Evolutionary conservation across 1,139 yeast species (phyloP).

Genomic region (Meyerozyma carpophila): DNA sequence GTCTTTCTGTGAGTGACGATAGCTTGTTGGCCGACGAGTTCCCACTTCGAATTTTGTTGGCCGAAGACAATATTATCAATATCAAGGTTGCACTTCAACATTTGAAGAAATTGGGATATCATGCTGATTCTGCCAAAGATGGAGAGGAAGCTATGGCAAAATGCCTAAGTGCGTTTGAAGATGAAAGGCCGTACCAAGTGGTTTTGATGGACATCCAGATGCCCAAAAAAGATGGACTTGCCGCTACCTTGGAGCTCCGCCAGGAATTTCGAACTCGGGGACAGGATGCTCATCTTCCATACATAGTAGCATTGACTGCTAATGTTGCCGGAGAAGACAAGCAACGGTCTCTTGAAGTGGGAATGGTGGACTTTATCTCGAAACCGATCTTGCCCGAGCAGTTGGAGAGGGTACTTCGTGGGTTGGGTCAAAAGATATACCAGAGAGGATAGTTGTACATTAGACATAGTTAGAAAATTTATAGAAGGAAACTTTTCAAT

Average conservation of each 20-base stretch:
- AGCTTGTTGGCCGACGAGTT: constrained; percentile 19
- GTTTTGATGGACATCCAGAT: constrained; percentile 53
- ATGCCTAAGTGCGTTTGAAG: constrained; percentile 22
- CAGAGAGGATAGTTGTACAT: not conserved
- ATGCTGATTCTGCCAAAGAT: constrained; percentile 52
- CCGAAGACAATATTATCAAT: constrained; percentile 50
- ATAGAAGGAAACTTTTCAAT: not conserved
- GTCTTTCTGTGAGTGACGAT: not conserved
- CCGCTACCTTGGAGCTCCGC: constrained; percentile 35
- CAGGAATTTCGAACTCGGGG: constrained; percentile 19
- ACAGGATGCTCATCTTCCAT: constrained; percentile 28
- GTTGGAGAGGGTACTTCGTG: constrained; percentile 28
- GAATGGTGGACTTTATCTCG: constrained; percentile 53
- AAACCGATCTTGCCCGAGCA: constrained; percentile 52
- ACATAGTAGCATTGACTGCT: constrained; percentile 50
- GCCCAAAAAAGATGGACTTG: constrained; percentile 51
- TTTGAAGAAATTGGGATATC: constrained; percentile 47
- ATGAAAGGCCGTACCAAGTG: constrained; percentile 40
- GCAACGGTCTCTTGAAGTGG: constrained; percentile 41
- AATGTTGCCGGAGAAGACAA: constrained; percentile 55
- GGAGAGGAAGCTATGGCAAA: constrained; percentile 46
- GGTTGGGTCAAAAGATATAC: constrained; percentile 13
- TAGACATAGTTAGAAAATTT: not conserved
- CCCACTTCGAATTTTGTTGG: constrained; percentile 44
- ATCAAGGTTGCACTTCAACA: constrained; percentile 48